Conservation (phyloP, 495 filamentous ascomycete species). For the Barbatosphaeria neglecta region DNA sequence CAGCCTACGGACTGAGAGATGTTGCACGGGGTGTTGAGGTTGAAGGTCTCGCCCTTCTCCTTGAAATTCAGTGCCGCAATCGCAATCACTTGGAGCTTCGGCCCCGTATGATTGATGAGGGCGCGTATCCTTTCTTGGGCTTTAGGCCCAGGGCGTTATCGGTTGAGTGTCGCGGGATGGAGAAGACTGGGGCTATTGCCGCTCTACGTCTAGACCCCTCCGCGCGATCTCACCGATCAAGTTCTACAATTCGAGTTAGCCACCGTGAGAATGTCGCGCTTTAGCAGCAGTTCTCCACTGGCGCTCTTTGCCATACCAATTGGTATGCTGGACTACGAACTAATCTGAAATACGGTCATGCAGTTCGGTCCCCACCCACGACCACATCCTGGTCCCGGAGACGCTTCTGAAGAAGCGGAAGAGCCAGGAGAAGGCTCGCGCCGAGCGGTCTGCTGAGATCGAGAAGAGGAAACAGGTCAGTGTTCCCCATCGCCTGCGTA, state of each 20-base stretch:
- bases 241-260: slow-evolving; percentile 69
- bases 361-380: slow-evolving; percentile 76
- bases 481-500: slow-evolving; percentile 15
- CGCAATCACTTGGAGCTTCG: not conserved
- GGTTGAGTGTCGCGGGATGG: slow-evolving; percentile 45
- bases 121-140: slow-evolving; percentile 45
- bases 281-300: slow-evolving; percentile 80
- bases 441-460: slow-evolving; percentile 66
- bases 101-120: not conserved
- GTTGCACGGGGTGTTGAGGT: slow-evolving; percentile 63
- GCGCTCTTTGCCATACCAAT: slow-evolving; percentile 55
- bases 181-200: slow-evolving; percentile 6
- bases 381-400: slow-evolving; percentile 92
- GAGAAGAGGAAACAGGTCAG: slow-evolving; percentile 84
- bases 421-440: slow-evolving; percentile 95
- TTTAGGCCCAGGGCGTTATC: slow-evolving; percentile 64
- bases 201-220: slow-evolving; percentile 7
- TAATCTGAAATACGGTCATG: slow-evolving; percentile 34
- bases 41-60: slow-evolving; percentile 62
- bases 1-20: slow-evolving; percentile 37
- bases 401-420: slow-evolving; percentile 99
- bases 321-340: slow-evolving; percentile 60
- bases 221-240: slow-evolving; percentile 60
- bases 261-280: slow-evolving; percentile 79
- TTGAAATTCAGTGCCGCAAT: slow-evolving; percentile 71